Conservation (phyloP, 2,329 filamentous ascomycete genomes). For the Trichophyton verrucosum region DNA sequence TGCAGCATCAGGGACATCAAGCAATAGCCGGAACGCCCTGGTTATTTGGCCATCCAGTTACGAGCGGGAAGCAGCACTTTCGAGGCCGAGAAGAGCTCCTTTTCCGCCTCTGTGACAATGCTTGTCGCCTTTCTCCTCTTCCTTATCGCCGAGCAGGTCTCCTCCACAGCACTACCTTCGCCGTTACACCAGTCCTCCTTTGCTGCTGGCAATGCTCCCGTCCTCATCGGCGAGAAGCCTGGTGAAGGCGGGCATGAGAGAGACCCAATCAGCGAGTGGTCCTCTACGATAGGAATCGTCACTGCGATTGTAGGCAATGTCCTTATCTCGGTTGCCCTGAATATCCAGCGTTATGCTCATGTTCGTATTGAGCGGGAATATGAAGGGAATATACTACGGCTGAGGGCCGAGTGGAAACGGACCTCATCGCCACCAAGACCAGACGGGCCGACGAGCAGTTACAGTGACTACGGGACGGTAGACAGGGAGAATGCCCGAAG, state of each 20-base stretch:
- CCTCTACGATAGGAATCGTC: slow-evolving; percentile 84
- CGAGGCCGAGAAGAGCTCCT: not conserved
- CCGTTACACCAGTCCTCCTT: not conserved
- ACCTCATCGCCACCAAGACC: slow-evolving; percentile 14
- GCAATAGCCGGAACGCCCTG: not conserved
- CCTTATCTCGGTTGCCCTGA: slow-evolving; percentile 87
- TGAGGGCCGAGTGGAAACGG: slow-evolving; percentile 43
- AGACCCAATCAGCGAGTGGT: slow-evolving; percentile 29
- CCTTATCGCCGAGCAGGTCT: slow-evolving; percentile 4
- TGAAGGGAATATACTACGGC: slow-evolving; percentile 44
- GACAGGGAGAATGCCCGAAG: slow-evolving; percentile 19
- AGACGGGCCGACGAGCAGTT: slow-evolving; percentile 9
- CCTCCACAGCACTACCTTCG: slow-evolving; percentile 5
- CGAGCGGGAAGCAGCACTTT: not conserved
- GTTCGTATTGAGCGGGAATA: slow-evolving; percentile 65
- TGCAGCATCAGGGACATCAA: not conserved
- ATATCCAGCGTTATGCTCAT: slow-evolving; percentile 93
- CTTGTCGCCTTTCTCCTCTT: slow-evolving; percentile 4
- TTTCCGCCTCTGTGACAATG: not conserved
- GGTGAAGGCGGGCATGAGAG: not conserved
- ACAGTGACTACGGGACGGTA: not conserved
- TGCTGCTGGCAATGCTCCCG: not conserved
- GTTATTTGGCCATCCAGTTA: not conserved
- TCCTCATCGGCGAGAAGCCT: not conserved
- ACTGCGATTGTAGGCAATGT: slow-evolving; percentile 89